Base-by-base conservation (phyloP, 371 early-diverging fungal species). In the Lichtheimia ornata region DNA sequence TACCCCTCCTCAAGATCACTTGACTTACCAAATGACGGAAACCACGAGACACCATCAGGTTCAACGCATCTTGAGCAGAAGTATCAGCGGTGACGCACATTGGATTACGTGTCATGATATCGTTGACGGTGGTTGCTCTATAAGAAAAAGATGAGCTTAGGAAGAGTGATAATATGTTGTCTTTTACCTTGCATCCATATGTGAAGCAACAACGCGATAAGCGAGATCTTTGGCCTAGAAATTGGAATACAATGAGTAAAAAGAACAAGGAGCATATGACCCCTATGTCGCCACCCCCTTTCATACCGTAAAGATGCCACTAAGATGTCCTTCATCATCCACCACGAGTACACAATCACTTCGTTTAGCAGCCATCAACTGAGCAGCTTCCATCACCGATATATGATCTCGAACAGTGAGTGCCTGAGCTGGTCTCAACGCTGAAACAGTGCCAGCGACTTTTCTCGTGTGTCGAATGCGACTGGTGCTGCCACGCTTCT, bases 331-430 rank as follows among this genome's bases (percentile, higher is more conserved):
- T 44, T 94, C 93, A 45, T 84, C 82, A 71, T 94, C 91, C 25
- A 94, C 91, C 20, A 92, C 92, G 6, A 95, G 82, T 62, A 88
- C 92, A 63, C 94, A 94, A 71, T 97, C 97, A 13, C 92, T 89
- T 4, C 96, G 84, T 76, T 94, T 95, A 25, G 96, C 96, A 17
- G 97, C 95, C 97, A 97, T 97, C 55, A 94, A 82, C 76, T 93
- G 95, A 6, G 96, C 91, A 0, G 94, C 97, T 66, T 95, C 94
- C 45, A 90, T 87, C 58, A 95, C 92, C 18, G 88, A 81, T 60
- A 93, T 88, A 22, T 87, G 85, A 59, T 95, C 93, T 54, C 88
- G 82, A 49, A 94, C 91, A 15, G 94, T 95, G 67, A 96, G 78
- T 25, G 96, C 94, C 47, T 89, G 87, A 0, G 90, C 84, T 14